These are phyloP conservation scores for Pyrenophora seminiperda DNA, from an alignment of 2,329 filamentous ascomycete genomes.

Conservation along the genomic window DNA sequence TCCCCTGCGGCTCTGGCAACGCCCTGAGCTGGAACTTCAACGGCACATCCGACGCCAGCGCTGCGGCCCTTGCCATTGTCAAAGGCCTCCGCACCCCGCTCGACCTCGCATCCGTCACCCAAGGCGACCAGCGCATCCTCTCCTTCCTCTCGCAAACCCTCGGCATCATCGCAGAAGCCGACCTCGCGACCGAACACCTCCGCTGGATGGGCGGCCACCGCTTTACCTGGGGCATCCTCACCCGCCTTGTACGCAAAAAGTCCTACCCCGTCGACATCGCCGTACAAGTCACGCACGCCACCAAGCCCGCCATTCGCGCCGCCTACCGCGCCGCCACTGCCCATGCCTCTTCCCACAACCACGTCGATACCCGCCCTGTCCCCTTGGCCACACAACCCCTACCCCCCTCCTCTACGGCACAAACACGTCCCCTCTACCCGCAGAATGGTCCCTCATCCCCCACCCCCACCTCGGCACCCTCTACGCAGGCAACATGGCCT, in stretches of 20 bases:
- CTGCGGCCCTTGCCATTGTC: conserved; percentile 81
- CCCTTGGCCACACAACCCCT: conserved; percentile 55
- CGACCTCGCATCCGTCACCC: conserved; percentile 86
- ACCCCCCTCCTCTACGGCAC: conserved; percentile 81
- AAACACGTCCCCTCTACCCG: conserved; percentile 74
- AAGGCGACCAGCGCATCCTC: conserved; percentile 72
- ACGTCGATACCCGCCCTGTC: conserved; percentile 31
- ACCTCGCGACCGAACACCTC: conserved; percentile 86
- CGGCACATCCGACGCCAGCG: conserved; percentile 74
- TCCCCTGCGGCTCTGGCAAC: conserved; percentile 94
- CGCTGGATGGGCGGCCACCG: conserved; percentile 89
- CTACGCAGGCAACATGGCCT: conserved; percentile 93
- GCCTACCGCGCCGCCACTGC: conserved; percentile 62
- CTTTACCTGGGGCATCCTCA: conserved; percentile 84
- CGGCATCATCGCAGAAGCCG: conserved; percentile 86
- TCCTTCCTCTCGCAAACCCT: conserved; percentile 91
- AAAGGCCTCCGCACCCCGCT: conserved; percentile 85
- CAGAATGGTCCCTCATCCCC: conserved; percentile 74
- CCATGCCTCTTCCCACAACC: conserved; percentile 25
- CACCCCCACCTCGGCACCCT: conserved; percentile 86
- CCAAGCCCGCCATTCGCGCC: conserved; percentile 74
- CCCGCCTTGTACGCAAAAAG: conserved; percentile 74
- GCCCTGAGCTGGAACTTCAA: conserved; percentile 90
- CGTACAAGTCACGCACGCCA: conserved; percentile 77
- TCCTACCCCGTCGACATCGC: conserved; percentile 89